Evolutionary conservation across 2,329 filamentous ascomycete genomes (phyloP), one percentile per base, ranked within the genome.

Genomic region (Alternaria arbusti): DNA sequence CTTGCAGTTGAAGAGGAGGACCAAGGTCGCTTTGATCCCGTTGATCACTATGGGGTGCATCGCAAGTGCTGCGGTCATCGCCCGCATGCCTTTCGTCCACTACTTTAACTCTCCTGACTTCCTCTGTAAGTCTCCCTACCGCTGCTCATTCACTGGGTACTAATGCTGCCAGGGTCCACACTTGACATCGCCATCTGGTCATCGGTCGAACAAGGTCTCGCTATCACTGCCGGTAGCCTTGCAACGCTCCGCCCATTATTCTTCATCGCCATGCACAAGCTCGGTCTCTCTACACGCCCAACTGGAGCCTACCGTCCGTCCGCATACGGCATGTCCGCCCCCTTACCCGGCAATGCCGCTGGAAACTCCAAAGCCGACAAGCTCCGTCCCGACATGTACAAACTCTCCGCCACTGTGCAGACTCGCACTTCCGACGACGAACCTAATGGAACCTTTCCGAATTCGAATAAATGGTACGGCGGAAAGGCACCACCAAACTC

Each of bases 41-140:
- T 80, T 88, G 32, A 75, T 87, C 7, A 80, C 84, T 46, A 82
- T 87, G 76, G 86, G 84, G 4, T 80, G 85, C 64, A 75, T 87
- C 58, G 78, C 78, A 45, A 78, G 76, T 43, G 71, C 75, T 11
- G 78, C 77, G 7, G 74, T 79, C 25, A 70, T 78, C 30, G 77
- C 72, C 2, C 71, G 78, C 9, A 47, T 75, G 5, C 73, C 77
- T 1, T 79, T 72, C 52, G 44, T 80, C 17, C 52, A 66, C 8
- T 67, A 73, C 20, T 75, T 80, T 43, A 70, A 70, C 22, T 69
- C 67, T 1, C 67, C 70, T 0, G 78, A 80, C 61, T 79, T 79
- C 57, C 71, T 80, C 12, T 79, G 74, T 75, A 70, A 59, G 68
- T 58, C 0, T 9, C 0, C n/a, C 6, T 26, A 11, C n/a, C 1